Base-by-base conservation (phyloP, 2,329 filamentous ascomycete genomes). In the Diaporthe australafricana region DNA sequence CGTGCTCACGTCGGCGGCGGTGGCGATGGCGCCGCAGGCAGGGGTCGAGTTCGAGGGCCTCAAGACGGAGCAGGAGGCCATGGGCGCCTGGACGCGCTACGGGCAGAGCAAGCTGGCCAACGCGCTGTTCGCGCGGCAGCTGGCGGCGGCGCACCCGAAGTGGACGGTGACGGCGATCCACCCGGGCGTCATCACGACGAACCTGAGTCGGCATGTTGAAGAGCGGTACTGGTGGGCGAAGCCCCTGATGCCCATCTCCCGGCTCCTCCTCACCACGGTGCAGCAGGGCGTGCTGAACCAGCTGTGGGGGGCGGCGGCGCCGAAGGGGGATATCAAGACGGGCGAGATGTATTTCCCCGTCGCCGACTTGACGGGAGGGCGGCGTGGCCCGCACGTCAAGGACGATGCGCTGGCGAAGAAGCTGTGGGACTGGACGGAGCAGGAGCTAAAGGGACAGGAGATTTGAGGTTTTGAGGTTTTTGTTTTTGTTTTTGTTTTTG, bases 361-460 rank as follows among this genome's bases (percentile, higher is more conserved):
- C 1, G 81, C 80, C 5, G 62, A 68, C n/a, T 25, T 68, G 20
- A 74, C 79, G 7, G 68, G 67, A 11, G 77, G 74, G 7, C 76
- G 63, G n/a, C 75, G 75, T 25, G 75, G 69, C 17, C 74, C 68
- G 60, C 70, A 72, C n/a, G 75, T 77, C 1, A 76, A 72, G 60
- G 73, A 80, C 40, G 76, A 79, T 42, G 77, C 75, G 17, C 50
- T 81, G 32, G 77, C 77, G 5, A 77, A 77, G 72, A 77, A 75
- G 68, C 47, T 82, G 63, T 82, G 81, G 81, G 78, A 80, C 14
- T 82, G 81, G 81, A 82, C 80, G 3, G 80, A 79, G 70, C 76
- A 77, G 52, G 80, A 82, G 72, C 65, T 81, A 12, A 45, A 52
- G 68, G 68, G 42, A 4, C 62, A 70, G 16, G 42, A 35, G 27